Percentiles rank a stretch among this genome's conserved stretches.
phyloP scores from a whole-genome alignment of 176 grass and related monocot genomes.

The Cocos nucifera region DNA sequence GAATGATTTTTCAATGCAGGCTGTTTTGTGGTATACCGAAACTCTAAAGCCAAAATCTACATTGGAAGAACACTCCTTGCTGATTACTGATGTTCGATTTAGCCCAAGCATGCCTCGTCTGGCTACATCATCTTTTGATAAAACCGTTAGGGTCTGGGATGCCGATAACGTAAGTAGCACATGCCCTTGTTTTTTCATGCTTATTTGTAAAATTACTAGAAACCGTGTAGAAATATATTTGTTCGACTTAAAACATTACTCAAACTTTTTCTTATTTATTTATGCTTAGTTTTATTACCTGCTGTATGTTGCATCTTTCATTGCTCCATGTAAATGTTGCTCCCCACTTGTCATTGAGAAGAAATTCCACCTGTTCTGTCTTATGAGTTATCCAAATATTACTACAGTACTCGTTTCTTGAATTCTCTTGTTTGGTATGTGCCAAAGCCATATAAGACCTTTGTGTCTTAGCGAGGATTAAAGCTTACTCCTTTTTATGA shows the following conservation, averaged over 20 bases:
- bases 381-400: too few relatives aligned
- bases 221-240: background rate
- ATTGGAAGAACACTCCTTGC: constrained; percentile 66
- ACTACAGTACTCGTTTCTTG: too few relatives aligned
- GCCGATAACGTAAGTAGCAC: constrained; percentile 77
- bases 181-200: background rate
- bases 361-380: too few relatives aligned
- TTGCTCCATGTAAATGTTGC: too few relatives aligned
- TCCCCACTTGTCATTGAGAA: too few relatives aligned
- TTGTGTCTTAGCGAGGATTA: too few relatives aligned
- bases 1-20: constrained; percentile 33
- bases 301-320: too few relatives aligned
- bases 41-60: constrained; percentile 64
- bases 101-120: constrained; percentile 89
- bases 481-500: too few relatives aligned
- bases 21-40: constrained; percentile 71
- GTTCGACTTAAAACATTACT: background rate
- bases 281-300: too few relatives aligned
- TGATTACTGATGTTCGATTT: constrained; percentile 96
- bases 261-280: too few relatives aligned
- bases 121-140: constrained; percentile 95
- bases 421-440: too few relatives aligned
- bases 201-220: background rate
- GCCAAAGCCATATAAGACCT: too few relatives aligned
- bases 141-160: constrained; percentile 97